These are phyloP conservation scores for Scheffersomyces titani DNA, from an alignment of 1,139 yeast genomes.

Conservation along the genomic window DNA sequence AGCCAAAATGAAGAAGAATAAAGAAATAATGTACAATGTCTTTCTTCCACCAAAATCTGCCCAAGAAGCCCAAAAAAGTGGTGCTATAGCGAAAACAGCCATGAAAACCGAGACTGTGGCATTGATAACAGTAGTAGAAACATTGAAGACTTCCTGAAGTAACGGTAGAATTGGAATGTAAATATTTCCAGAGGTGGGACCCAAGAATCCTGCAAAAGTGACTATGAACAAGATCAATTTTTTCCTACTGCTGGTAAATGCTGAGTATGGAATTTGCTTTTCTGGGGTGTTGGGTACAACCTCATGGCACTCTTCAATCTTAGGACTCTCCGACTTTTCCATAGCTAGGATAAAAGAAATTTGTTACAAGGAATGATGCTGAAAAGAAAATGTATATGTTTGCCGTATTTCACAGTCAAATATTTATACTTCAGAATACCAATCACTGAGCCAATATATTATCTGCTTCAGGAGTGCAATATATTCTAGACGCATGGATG, in stretches of 20 bases:
- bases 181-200: conserved; percentile 62
- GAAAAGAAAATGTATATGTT: too few species aligned
- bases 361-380: too few species aligned
- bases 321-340: too few species aligned
- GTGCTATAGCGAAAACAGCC: conserved; percentile 57
- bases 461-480: too few species aligned
- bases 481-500: too few species aligned
- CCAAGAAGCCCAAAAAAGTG: conserved; percentile 55
- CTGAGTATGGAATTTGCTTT: conserved; percentile 6
- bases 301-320: too few species aligned
- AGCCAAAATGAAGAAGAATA: conserved; percentile 44
- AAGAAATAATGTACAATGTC: conserved; percentile 46
- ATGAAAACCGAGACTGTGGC: conserved; percentile 63
- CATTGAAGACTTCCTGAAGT: conserved; percentile 41
- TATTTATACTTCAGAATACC: too few species aligned
- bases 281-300: too few species aligned
- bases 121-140: conserved; percentile 48
- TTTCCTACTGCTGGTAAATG: conserved; percentile 17
- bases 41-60: conserved; percentile 64
- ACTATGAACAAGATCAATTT: conserved; percentile 32
- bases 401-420: too few species aligned
- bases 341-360: too few species aligned
- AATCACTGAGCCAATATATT: too few species aligned
- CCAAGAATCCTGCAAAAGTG: conserved; percentile 54
- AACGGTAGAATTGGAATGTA: conserved; percentile 58